Conservation (phyloP, 148 eudicot species). For the Rhododendron simsii region DNA sequence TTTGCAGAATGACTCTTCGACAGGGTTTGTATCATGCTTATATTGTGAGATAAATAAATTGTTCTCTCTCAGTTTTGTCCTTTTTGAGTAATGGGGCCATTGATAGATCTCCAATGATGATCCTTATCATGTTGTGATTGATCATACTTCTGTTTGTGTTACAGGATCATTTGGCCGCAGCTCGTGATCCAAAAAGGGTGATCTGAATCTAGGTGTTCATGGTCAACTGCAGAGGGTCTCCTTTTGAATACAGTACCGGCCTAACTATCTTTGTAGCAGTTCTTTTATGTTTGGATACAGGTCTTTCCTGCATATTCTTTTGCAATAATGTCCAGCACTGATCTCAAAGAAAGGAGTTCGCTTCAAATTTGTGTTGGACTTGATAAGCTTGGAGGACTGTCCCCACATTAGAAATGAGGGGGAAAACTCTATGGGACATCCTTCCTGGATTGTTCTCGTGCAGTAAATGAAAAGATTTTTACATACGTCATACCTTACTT, state of each 20-base stretch:
- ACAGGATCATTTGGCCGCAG: slow-evolving; percentile 72
- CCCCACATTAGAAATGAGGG: not conserved
- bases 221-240: not conserved
- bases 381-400: not conserved
- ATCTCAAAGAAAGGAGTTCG: not conserved
- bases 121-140: not conserved
- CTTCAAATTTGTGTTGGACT: not conserved
- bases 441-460: not conserved
- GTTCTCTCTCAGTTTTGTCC: not conserved
- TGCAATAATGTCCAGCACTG: slow-evolving; percentile 9
- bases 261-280: not conserved
- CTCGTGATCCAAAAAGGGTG: slow-evolving; percentile 59
- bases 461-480: not conserved
- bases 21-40: not conserved
- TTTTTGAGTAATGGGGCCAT: too few relatives aligned
- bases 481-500: not conserved
- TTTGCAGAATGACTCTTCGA: not conserved
- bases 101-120: not conserved
- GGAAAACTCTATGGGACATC: not conserved
- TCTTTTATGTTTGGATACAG: not conserved
- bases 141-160: slow-evolving; percentile 9
- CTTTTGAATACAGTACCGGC: not conserved
- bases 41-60: not conserved
- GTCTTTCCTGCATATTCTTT: not conserved
- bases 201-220: slow-evolving; percentile 14